phyloP scores from a whole-genome alignment of 2,329 filamentous ascomycete species.

The Trichoderma sp. region DNA sequence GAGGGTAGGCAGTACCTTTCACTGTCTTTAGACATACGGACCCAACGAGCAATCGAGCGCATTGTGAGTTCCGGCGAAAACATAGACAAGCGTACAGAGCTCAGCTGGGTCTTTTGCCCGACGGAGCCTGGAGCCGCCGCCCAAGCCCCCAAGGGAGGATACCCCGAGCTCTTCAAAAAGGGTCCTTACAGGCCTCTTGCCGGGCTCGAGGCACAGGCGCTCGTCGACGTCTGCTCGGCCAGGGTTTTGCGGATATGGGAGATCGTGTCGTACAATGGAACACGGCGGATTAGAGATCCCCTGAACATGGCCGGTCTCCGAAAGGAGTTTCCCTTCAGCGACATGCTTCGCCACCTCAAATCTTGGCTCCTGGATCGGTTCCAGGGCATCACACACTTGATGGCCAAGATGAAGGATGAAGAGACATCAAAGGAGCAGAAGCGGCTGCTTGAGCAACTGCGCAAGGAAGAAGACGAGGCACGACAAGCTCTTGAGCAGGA shows the following conservation, averaged over 20 bases:
- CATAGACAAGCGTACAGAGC: constrained; percentile 30
- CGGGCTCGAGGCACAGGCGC: constrained; percentile 24
- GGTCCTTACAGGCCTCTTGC: constrained; percentile 38
- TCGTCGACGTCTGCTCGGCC: constrained; percentile 33
- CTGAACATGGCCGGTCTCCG: constrained; percentile 11
- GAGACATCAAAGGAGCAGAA: not conserved
- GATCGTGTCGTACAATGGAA: not conserved
- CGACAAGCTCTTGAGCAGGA: not conserved
- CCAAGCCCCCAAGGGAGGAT: too few species aligned
- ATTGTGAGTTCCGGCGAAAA: constrained; percentile 30
- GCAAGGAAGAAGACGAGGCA: not conserved
- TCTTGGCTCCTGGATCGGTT: constrained; percentile 14
- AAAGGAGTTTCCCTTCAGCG: constrained; percentile 6
- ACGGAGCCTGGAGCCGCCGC: too few species aligned
- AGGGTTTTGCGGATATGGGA: constrained; percentile 33
- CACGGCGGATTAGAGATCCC: constrained; percentile 5
- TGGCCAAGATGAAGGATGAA: not conserved
- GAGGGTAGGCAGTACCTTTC: constrained; percentile 28
- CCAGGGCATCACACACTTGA: not conserved
- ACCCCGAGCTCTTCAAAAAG: constrained; percentile 28
- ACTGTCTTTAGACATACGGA: constrained; percentile 44
- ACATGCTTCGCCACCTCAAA: constrained; percentile 10
- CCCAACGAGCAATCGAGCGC: constrained; percentile 39
- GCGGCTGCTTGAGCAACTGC: constrained; percentile 4
- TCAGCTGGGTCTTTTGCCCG: constrained; percentile 40